Percentiles rank a stretch among this genome's conserved stretches.
phyloP scores from a whole-genome alignment of 148 eudicot genomes.

The Suaeda aralocaspica region DNA sequence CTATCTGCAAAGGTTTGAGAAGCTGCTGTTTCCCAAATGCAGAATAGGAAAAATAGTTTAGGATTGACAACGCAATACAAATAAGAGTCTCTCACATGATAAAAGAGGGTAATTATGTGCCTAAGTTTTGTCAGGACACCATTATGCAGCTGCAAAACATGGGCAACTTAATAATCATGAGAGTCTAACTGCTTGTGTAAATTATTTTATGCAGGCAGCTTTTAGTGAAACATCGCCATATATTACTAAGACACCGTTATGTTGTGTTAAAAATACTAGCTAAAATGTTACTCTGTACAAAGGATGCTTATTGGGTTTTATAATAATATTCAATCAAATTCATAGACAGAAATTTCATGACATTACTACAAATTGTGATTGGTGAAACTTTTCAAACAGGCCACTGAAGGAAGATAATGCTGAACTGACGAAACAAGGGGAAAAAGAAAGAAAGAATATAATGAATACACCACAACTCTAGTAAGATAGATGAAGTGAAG shows the following conservation, averaged over 20 bases:
- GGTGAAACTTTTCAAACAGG: not conserved
- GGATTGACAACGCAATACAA: not conserved
- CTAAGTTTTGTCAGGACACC: not conserved
- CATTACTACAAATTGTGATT: not conserved
- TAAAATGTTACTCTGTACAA: too few relatives aligned
- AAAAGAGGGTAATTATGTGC: not conserved
- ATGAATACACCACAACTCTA: not conserved
- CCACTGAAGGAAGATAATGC: too few relatives aligned
- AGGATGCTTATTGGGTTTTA: too few relatives aligned
- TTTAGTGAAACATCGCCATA: not conserved
- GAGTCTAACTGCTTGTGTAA: not conserved
- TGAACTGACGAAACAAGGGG: too few relatives aligned
- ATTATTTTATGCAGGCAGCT: not conserved
- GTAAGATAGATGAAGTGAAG: not conserved
- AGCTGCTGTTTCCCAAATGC: constrained; percentile 9
- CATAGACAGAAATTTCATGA: not conserved
- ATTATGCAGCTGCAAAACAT: not conserved
- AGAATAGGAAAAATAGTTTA: not conserved
- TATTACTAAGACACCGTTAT: not conserved
- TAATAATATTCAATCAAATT: too few relatives aligned
- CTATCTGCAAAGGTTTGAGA: constrained; percentile 30
- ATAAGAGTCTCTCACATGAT: not conserved
- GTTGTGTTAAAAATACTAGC: constrained; percentile 5
- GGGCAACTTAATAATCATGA: not conserved
- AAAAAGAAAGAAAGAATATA: not conserved